These are phyloP conservation scores for Malus asiatica DNA, from an alignment of 306 rosid genomes.

Conservation along the genomic window DNA sequence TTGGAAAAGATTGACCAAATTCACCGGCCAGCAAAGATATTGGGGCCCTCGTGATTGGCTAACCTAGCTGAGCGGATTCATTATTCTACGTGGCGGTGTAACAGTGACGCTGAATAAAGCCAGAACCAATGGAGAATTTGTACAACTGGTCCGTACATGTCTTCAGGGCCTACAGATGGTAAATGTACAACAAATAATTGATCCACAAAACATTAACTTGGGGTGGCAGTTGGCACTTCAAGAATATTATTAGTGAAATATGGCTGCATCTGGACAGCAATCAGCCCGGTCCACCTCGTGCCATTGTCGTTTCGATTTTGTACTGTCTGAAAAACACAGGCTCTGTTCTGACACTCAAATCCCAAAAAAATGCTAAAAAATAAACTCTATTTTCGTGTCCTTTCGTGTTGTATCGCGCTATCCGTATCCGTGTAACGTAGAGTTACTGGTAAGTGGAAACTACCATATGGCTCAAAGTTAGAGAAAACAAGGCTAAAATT, in stretches of 20 bases:
- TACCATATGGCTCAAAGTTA: background rate
- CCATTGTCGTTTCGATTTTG: slow-evolving; percentile 29
- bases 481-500: background rate
- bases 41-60: slow-evolving; percentile 23
- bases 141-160: slow-evolving; percentile 20
- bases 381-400: background rate
- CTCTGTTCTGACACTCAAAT: slow-evolving; percentile 8
- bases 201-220: slow-evolving; percentile 22
- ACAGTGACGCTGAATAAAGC: background rate
- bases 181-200: slow-evolving; percentile 36
- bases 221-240: slow-evolving; percentile 20
- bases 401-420: background rate
- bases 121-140: slow-evolving; percentile 24
- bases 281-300: slow-evolving; percentile 30
- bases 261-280: slow-evolving; percentile 33
- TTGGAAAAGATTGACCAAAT: slow-evolving; percentile 21
- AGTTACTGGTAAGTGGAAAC: background rate
- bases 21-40: slow-evolving; percentile 12
- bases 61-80: slow-evolving; percentile 11
- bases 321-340: slow-evolving; percentile 9
- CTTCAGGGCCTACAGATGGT: slow-evolving; percentile 20
- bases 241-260: slow-evolving; percentile 12
- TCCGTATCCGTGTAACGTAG: background rate
- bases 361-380: background rate
- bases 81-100: too few relatives aligned